Conservation (phyloP, 2,329 filamentous ascomycete species). For the Trichoderma arundinaceum region DNA sequence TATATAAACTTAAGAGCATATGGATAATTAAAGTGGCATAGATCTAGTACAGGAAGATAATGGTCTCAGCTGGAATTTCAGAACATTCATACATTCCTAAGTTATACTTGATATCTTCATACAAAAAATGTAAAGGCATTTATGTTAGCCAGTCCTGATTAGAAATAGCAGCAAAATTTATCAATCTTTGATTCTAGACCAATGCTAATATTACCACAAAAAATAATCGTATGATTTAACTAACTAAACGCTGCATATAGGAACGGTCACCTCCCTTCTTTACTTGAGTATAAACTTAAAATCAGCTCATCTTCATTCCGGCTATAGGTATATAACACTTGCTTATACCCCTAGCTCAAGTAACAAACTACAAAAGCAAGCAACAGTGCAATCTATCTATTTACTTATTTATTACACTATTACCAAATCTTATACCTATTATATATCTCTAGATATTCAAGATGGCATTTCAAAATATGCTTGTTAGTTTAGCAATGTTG, state of each 20-base stretch:
- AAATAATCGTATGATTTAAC: background rate
- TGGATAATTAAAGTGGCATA: background rate
- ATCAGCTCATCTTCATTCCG: background rate
- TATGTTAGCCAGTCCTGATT: background rate
- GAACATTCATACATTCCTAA: background rate
- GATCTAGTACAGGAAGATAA: background rate
- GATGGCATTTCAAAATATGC: background rate
- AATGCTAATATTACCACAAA: background rate
- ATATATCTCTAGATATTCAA: background rate
- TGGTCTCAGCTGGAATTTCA: too few species aligned
- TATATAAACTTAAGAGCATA: background rate
- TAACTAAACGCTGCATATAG: background rate
- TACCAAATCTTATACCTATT: background rate
- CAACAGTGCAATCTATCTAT: background rate
- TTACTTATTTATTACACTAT: background rate
- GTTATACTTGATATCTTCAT: background rate
- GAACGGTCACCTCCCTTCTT: background rate
- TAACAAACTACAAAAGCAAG: background rate
- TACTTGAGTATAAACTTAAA: background rate
- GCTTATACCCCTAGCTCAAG: background rate
- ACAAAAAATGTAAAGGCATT: background rate
- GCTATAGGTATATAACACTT: background rate
- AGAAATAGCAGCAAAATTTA: background rate
- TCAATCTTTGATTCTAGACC: background rate
- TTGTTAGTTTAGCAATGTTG: background rate